A percentile compares a stretch with the other conserved stretches of the same genome.
These are phyloP conservation scores for Acanthochlamys bracteata DNA, from an alignment of 106 monocot species.

Conservation along the genomic window DNA sequence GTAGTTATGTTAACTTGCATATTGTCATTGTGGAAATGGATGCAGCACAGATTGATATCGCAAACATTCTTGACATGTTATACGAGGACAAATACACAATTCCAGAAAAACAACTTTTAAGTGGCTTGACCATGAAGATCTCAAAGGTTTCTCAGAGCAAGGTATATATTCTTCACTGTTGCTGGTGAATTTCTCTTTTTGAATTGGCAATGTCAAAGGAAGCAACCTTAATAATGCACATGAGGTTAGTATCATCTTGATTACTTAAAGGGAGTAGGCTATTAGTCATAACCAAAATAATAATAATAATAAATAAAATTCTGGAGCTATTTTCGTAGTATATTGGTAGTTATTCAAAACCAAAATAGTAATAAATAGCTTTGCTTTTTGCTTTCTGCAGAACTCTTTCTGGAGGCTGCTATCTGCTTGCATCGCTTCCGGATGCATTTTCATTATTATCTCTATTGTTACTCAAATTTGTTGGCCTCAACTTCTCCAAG, in stretches of 20 bases:
- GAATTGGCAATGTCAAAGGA: no score
- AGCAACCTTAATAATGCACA: background rate
- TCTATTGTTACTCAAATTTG: slow-evolving; percentile 43
- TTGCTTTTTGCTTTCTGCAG: slow-evolving; percentile 21
- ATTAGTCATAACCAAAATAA: no score
- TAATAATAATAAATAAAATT: no score
- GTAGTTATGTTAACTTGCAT: no score
- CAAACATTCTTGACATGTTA: slow-evolving; percentile 75
- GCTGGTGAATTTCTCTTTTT: background rate
- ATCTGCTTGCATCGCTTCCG: slow-evolving; percentile 30
- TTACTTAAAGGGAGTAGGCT: no score
- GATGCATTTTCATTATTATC: slow-evolving; percentile 31
- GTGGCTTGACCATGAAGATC: slow-evolving; percentile 32
- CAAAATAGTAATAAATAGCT: no score
- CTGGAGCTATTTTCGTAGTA: no score
- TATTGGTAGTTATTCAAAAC: no score
- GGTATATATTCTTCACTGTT: slow-evolving; percentile 18
- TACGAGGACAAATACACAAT: slow-evolving; percentile 83
- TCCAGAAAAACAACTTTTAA: slow-evolving; percentile 52
- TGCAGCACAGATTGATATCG: slow-evolving; percentile 58
- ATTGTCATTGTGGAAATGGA: no score
- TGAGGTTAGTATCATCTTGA: background rate
- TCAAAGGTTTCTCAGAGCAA: slow-evolving; percentile 31
- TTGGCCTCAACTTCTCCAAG: slow-evolving; percentile 25
- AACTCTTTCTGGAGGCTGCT: slow-evolving; percentile 38